Conservation (phyloP, 2,329 filamentous ascomycete genomes). For the Blumeriella jaapii region DNA sequence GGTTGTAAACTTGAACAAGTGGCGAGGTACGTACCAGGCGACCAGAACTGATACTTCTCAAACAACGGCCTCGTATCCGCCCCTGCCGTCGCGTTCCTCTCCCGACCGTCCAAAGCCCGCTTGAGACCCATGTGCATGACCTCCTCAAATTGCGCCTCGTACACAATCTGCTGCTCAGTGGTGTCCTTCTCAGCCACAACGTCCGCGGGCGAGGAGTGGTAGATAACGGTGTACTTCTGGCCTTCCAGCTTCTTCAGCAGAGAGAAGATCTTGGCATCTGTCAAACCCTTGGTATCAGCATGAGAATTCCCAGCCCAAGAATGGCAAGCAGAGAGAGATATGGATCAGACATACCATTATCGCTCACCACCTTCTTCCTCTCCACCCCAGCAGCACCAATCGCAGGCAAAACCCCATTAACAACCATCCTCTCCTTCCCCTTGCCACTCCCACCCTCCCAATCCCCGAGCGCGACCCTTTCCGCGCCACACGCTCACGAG, state of each 20-base stretch:
- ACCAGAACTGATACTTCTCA: constrained; percentile 90
- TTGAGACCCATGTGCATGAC: constrained; percentile 63
- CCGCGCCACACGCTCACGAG: constrained; percentile 36
- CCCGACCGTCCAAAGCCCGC: constrained; percentile 34
- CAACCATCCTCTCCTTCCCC: constrained; percentile 9
- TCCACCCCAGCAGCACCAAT: constrained; percentile 28
- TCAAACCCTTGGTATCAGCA: not conserved
- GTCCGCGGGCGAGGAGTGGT: constrained; percentile 49
- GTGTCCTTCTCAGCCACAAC: not conserved
- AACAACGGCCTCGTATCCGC: constrained; percentile 53
- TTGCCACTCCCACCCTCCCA: not conserved
- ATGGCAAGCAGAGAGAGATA: not conserved
- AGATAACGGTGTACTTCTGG: constrained; percentile 60
- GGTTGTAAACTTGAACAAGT: too few species aligned
- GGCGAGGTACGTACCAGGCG: constrained; percentile 52
- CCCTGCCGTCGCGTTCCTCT: constrained; percentile 31
- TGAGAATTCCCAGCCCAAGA: not conserved
- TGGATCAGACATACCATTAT: constrained; percentile 34
- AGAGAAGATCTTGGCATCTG: constrained; percentile 19
- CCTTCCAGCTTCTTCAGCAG: constrained; percentile 28
- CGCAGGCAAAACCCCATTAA: constrained; percentile 34
- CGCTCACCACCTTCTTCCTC: constrained; percentile 34
- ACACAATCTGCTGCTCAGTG: constrained; percentile 27
- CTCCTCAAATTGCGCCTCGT: constrained; percentile 54
- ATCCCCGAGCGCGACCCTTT: constrained; percentile 15